Conservation (phyloP, 768 basidiomycete genomes). For the Hortiboletus campestris region DNA sequence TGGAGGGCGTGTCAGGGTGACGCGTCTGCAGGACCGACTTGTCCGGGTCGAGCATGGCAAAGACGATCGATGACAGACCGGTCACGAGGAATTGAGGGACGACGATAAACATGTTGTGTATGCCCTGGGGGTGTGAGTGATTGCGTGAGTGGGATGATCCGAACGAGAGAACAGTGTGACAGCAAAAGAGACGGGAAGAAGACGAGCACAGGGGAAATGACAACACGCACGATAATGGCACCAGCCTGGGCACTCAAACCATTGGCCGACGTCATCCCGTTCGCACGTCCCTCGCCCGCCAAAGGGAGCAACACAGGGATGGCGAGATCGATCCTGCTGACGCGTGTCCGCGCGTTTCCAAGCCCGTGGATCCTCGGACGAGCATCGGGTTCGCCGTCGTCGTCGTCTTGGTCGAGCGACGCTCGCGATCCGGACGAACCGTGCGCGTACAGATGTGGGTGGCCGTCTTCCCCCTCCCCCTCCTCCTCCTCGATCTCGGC, state of each 20-base stretch:
- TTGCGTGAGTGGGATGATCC: neutral
- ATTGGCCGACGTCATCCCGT: conserved; percentile 11
- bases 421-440: no score
- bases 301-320: conserved; percentile 9
- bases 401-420: no score
- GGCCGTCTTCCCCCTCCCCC: conserved; percentile 10
- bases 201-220: neutral
- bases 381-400: neutral
- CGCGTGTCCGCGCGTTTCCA: conserved; percentile 45
- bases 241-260: conserved; percentile 81
- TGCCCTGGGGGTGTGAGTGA: conserved; percentile 53
- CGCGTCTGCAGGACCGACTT: conserved; percentile 43
- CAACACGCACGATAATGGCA: conserved; percentile 69
- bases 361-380: conserved; percentile 30
- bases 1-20: conserved; percentile 4
- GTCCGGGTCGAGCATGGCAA: conserved; percentile 77
- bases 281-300: conserved; percentile 9
- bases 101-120: conserved; percentile 93
- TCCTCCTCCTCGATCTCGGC: conserved; percentile 24
- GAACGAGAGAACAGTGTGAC: no score
- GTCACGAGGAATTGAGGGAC: conserved; percentile 94
- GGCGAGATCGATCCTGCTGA: conserved; percentile 46
- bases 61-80: conserved; percentile 79
- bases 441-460: no score
- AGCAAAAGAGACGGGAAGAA: no score